These are phyloP conservation scores for Mycogone perniciosa DNA, from an alignment of 2,329 filamentous ascomycete species.

Conservation along the genomic window DNA sequence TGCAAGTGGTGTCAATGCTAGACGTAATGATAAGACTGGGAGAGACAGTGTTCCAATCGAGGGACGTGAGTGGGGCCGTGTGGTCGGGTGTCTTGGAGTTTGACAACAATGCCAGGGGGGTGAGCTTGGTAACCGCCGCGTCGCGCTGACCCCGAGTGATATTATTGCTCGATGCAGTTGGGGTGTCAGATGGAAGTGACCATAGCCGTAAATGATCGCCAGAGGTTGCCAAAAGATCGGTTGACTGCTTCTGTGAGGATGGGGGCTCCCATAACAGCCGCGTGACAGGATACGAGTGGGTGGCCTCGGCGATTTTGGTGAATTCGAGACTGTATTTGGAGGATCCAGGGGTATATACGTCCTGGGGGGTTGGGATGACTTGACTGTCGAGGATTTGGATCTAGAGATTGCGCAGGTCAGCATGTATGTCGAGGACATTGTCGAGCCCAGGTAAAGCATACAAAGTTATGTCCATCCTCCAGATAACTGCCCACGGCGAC, in stretches of 20 bases:
- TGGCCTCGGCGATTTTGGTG: slow-evolving; percentile 88
- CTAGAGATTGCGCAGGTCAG: slow-evolving; percentile 36
- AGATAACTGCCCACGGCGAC: slow-evolving; percentile 93
- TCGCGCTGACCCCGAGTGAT: slow-evolving; percentile 54
- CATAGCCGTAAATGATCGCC: slow-evolving; percentile 90
- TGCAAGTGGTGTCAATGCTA: slow-evolving; percentile 97
- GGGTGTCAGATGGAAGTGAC: slow-evolving; percentile 74
- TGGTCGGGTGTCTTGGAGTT: slow-evolving; percentile 99
- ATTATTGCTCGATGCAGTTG: slow-evolving; percentile 55
- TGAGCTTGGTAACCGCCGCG: slow-evolving; percentile 67
- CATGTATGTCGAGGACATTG: neutral
- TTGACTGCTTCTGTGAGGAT: slow-evolving; percentile 89
- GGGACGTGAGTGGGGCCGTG: slow-evolving; percentile 88
- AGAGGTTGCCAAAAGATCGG: slow-evolving; percentile 88
- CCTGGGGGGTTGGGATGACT: slow-evolving; percentile 61
- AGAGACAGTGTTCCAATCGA: slow-evolving; percentile 97
- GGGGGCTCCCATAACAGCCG: slow-evolving; percentile 93
- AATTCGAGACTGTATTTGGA: slow-evolving; percentile 80
- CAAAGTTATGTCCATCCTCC: slow-evolving; percentile 97
- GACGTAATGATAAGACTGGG: slow-evolving; percentile 97
- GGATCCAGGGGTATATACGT: slow-evolving; percentile 61
- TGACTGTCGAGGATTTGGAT: slow-evolving; percentile 97
- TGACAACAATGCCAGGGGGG: slow-evolving; percentile 83
- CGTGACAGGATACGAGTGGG: slow-evolving; percentile 95
- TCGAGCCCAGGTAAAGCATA: slow-evolving; percentile 38